A percentile compares a stretch with the other conserved stretches of the same genome.
Conservation (phyloP, 2,329 filamentous ascomycete genomes). For the Periconia macrospinosa region DNA sequence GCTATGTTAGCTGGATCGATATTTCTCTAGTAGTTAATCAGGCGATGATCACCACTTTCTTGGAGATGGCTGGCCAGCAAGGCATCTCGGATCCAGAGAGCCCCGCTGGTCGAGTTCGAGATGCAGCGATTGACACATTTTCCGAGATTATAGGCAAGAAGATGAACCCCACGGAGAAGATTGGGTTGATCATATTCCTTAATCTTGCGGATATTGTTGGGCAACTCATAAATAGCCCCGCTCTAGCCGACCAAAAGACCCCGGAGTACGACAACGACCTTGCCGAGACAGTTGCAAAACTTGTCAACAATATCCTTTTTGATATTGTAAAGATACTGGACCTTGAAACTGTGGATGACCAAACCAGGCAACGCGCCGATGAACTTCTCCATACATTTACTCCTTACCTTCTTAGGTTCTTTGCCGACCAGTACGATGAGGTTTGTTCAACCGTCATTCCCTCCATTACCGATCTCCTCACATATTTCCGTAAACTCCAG, state of each 20-base stretch:
- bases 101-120: constrained; percentile 72
- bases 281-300: constrained; percentile 90
- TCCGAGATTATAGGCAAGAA: constrained; percentile 97
- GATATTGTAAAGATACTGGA: constrained; percentile 89
- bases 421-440: constrained; percentile 97
- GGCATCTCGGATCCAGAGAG: constrained; percentile 61
- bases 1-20: constrained; percentile 99
- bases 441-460: constrained; percentile 95
- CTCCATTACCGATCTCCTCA: constrained; percentile 87
- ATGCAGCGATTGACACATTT: constrained; percentile 91
- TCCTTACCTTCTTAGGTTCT: constrained; percentile 87
- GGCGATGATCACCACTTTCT: constrained; percentile 77
- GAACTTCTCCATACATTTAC: constrained; percentile 81
- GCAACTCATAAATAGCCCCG: constrained; percentile 81
- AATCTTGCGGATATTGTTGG: constrained; percentile 83
- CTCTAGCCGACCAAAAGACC: constrained; percentile 76
- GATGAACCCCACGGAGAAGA: constrained; percentile 92
- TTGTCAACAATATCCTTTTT: constrained; percentile 86
- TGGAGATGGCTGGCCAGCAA: constrained; percentile 80
- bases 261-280: constrained; percentile 93
- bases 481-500: constrained; percentile 81
- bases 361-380: constrained; percentile 74
- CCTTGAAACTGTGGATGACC: constrained; percentile 62
- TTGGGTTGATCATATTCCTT: constrained; percentile 88
- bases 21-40: constrained; percentile 87